Conservation (phyloP, 768 basidiomycete species). For the Cystofilobasidium ferigula region DNA sequence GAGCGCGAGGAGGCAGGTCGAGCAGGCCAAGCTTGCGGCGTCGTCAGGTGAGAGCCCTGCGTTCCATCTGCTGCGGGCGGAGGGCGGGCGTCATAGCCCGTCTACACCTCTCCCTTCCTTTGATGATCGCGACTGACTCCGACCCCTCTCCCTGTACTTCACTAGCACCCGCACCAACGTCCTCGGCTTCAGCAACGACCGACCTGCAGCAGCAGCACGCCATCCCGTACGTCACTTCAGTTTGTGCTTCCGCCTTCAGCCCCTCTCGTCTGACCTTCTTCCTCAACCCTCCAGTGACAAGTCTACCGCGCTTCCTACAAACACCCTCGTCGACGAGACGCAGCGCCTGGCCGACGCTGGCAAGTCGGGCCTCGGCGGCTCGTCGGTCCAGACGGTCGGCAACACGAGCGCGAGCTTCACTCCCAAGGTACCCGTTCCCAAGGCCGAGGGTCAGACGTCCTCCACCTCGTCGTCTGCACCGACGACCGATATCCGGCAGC, state of each 20-base stretch:
- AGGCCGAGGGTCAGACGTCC: too few relatives aligned
- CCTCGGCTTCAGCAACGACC: neutral
- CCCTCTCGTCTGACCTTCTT: neutral
- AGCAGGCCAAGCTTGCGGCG: neutral
- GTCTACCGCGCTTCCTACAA: neutral
- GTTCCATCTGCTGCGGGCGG: too few relatives aligned
- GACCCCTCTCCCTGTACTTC: neutral
- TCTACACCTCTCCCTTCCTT: too few relatives aligned
- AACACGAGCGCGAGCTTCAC: neutral
- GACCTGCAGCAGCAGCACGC: neutral
- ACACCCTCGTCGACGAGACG: neutral
- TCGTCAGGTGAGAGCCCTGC: too few relatives aligned
- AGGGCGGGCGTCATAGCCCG: too few relatives aligned
- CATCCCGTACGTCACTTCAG: neutral
- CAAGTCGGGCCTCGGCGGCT: neutral
- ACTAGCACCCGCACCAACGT: too few relatives aligned
- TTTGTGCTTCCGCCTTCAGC: neutral
- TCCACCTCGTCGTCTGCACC: too few relatives aligned
- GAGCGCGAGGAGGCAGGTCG: neutral
- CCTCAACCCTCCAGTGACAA: neutral
- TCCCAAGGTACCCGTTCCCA: too few relatives aligned
- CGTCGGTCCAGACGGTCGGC: neutral
- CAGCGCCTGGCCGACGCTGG: neutral
- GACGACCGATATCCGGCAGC: too few relatives aligned
- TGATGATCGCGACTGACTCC: neutral